Base-by-base conservation (phyloP, 2,329 filamentous ascomycete species). In the Cladorrhinum sp. region DNA sequence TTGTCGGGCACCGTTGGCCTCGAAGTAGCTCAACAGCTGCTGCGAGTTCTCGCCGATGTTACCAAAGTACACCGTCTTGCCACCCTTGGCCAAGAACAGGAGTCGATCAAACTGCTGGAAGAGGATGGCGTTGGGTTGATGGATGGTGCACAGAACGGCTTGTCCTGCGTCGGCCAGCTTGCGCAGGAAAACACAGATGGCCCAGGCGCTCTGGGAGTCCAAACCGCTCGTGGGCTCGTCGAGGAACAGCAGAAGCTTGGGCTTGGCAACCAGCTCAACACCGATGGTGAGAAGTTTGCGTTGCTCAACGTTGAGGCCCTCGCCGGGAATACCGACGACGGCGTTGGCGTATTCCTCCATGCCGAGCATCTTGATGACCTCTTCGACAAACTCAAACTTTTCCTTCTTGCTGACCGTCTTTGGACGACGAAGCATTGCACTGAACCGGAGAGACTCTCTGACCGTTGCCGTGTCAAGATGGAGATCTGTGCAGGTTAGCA, bases 141-240 rank as follows among this genome's bases (percentile, higher is more conserved):
- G 80, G 30, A 82, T 81, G 1, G 80, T 82, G 57, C 78, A 80
- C 0, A 83, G 69, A 12, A 83, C 75, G 9, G 80, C 78, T 65
- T 83, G 80, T 4, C 80, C 79, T 3, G 73, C 75, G 58, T 80
- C 73, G 2, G 83, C 79, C 1, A 89, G 78, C 66, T 89, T 91
- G 64, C 88, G 83, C 52, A 92, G 80, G 5, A 91, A 78, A 69
- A 84, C 82, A 50, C 85, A 82, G 69, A 91, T 91, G 60, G 86
- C 85, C 86, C 87, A 91, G 1, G 88, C 88, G 1, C 86, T 90
- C 70, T 91, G 87, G 69, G 81, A 86, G 72, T 92, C 89, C 28
- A 91, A 80, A 72, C 89, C 89, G 26, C 86, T 89, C 6, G 88
- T 91, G 2, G 89, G 89, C 71, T 92, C 89, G 68, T 92, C 89